Percentiles rank a stretch among this genome's conserved stretches.
These are phyloP conservation scores for Diddensiella santjacobensis DNA, from an alignment of 805 yeast species.

Conservation along the genomic window DNA sequence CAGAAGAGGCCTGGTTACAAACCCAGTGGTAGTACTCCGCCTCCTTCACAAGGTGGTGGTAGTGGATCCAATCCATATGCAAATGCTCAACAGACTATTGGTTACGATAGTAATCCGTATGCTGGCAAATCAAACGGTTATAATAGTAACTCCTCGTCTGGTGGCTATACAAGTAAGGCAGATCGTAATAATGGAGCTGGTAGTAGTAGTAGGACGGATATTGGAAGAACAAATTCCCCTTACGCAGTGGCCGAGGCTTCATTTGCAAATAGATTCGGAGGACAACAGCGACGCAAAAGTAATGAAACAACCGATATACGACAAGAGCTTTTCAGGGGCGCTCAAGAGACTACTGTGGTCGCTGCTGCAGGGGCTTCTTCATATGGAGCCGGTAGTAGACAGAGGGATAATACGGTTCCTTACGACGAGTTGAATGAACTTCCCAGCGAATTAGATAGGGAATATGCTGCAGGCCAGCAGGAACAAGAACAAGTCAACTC, in stretches of 20 bases:
- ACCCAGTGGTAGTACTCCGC: conserved; percentile 4
- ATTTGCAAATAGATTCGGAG: conserved; percentile 21
- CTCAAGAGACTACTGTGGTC: conserved; percentile 5
- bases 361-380: conserved; percentile 9
- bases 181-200: not conserved
- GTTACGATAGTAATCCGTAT: conserved; percentile 5
- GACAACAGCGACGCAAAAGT: conserved; percentile 22
- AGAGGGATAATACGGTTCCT: conserved; percentile 1
- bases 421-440: conserved; percentile 31
- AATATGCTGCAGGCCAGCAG: conserved; percentile 16
- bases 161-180: not conserved
- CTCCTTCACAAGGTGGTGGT: not conserved
- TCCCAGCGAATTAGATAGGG: conserved; percentile 23
- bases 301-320: conserved; percentile 19
- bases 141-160: not conserved
- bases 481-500: conserved; percentile 19
- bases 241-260: conserved; percentile 21
- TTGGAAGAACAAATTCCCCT: conserved; percentile 14
- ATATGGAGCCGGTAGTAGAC: not conserved
- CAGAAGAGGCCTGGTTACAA: conserved; percentile 29
- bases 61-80: conserved; percentile 13
- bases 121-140: not conserved
- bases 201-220: not conserved
- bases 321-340: conserved; percentile 29
- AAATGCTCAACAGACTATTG: conserved; percentile 2